Base-by-base conservation (phyloP, 306 rosid genomes). In the Quercus ilex region DNA sequence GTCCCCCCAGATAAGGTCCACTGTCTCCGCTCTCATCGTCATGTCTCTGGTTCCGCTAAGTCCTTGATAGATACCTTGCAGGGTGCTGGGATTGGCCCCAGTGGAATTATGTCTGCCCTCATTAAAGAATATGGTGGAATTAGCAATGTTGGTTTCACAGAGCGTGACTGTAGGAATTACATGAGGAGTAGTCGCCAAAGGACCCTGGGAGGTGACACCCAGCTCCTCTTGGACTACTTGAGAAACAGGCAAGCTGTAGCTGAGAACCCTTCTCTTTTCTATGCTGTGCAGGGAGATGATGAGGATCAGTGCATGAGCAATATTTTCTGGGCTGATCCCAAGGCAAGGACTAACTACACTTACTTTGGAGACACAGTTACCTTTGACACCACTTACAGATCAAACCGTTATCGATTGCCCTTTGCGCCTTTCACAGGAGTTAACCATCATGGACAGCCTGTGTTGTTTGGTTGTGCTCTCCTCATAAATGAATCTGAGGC, bases 101-200 rank as follows among this genome's bases (percentile, higher is more conserved):
- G 83, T 75, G 83, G 86, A 55, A 83, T 83, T 23, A 83, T 83
- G 86, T 83, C 86, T n/a, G 86, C 83, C 38, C 81, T 79, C 59
- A 25, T 83, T 30, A 83, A 79, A 64, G 81, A 83, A 55, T 83
- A 83, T 21, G 86, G 86, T 63, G 83, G 74, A 28, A 79, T 83
- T 70, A 83, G 53, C 75, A 75, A 79, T 62, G 65, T 79, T 55
- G 86, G 83, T 55, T 83, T 83, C 77, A 79, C 78, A 1, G 83
- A 83, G 80, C 78, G 81, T 21, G 86, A 83, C 71, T 79, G 86
- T 75, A 75, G 83, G 78, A 83, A 83, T 79, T 83, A 83, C 76
- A 75, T 83, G 83, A 79, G 77, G 31, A 83, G 83, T 71, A 79
- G 83, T 64, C 69, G 74, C 71, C 83, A 79, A 53, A 79, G 81